Evolutionary conservation across 164 flowering plant species (phyloP).

Genomic region (Berberis thunbergii): DNA sequence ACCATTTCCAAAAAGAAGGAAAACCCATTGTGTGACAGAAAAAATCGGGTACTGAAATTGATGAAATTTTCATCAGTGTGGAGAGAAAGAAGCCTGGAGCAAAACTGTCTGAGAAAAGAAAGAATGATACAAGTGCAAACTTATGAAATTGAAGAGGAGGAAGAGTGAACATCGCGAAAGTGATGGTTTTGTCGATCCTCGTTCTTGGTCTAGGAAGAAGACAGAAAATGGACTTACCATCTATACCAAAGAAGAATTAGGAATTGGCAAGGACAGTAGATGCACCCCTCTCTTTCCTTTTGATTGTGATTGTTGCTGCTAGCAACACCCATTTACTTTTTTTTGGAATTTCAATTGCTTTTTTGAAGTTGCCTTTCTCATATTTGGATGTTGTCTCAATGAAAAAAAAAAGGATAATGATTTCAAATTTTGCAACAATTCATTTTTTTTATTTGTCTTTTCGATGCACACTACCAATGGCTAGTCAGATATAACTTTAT

Average conservation of each 20-base stretch:
- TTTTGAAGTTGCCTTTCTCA: no score
- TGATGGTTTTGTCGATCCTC: conserved; percentile 10
- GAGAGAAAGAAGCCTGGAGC: conserved; percentile 19
- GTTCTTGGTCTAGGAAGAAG: conserved; percentile 29
- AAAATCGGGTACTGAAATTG: conserved; percentile 36
- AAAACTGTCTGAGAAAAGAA: conserved; percentile 8
- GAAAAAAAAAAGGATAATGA: no score
- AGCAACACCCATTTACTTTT: neutral
- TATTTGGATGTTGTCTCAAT: no score
- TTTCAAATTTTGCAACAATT: no score
- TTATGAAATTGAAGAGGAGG: conserved; percentile 11
- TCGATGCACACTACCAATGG: no score
- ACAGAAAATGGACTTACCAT: conserved; percentile 42
- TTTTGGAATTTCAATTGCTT: no score
- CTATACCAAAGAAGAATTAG: conserved; percentile 56
- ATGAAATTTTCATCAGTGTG: conserved; percentile 38
- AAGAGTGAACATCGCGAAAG: conserved; percentile 8
- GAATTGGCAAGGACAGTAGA: conserved; percentile 49
- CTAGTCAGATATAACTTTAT: no score
- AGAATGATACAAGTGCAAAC: conserved; percentile 8
- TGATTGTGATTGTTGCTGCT: conserved; percentile 63
- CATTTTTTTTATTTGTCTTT: no score
- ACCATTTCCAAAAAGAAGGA: conserved; percentile 2
- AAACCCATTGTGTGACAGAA: conserved; percentile 12
- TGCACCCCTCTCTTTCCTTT: conserved; percentile 55